Evolutionary conservation across 2,329 filamentous ascomycete species (phyloP), one percentile per base, ranked within the genome.

Genomic region (Penicillium occitanis): DNA sequence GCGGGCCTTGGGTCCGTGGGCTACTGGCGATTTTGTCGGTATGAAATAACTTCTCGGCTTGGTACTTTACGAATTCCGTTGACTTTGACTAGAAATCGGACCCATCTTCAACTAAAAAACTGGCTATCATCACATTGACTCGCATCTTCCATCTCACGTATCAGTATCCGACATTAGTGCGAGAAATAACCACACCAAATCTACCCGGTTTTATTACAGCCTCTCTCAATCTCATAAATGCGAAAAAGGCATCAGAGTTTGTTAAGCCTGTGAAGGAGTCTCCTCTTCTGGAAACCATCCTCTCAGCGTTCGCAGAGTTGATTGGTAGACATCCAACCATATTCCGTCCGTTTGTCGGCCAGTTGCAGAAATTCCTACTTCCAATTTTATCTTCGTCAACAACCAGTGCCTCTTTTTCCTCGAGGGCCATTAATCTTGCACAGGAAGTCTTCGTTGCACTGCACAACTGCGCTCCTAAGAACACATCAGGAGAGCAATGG

Each of bases 141-240:
- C 89, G 91, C 73, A 93, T 97, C 71, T 97, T 95, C 79, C 85
- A 88, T 70, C 85, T 95, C 42, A 90, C 93, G 48, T 91, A 93
- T 73, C 87, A 90, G 44, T 93, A 93, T 74, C 91, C 90, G 67
- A 95, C 92, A 8, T 83, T 97, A 63, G 84, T 94, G 53, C 86
- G 94, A 71, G 93, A 97, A 75, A 91, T 97, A 68, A 93, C 91
- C 0, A 96, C 93, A 0, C 92, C 92, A 2, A 91, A 88, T 2
- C 81, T 97, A 22, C 88, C 91, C 1, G 81, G 85, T 1, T 96
- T 94, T 72, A 85, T 93, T 55, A 88, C 87, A 0, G 84, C 90
- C 2, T 92, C 90, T 71, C 78, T 97, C 53, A 88, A 90, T 71
- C 82, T 94, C 53, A 79, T 84, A 65, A 79, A 75, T 19, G 86